phyloP scores from a whole-genome alignment of 2,329 filamentous ascomycete species.

The Diaporthe amygdali region DNA sequence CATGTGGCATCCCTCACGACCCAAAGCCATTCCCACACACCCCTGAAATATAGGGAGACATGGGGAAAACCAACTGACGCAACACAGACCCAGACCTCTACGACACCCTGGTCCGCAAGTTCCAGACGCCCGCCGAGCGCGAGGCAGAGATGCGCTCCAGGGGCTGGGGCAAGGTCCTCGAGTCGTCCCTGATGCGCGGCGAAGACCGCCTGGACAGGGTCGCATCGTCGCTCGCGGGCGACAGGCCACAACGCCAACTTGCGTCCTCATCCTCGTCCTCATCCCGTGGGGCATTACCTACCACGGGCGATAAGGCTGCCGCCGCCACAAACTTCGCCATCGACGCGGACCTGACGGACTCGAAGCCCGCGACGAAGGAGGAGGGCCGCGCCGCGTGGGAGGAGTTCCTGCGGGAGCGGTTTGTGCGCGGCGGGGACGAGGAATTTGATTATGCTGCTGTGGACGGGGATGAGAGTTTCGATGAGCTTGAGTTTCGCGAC shows the following conservation, averaged over 20 bases:
- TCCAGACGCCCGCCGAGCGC: constrained; percentile 75
- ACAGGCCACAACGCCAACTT: constrained; percentile 48
- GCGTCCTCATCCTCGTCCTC: neutral
- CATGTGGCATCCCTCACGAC: neutral
- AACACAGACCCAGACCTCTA: constrained; percentile 76
- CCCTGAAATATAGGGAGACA: no score
- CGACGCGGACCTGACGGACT: constrained; percentile 50
- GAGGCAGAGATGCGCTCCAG: constrained; percentile 74
- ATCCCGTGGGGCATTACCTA: neutral
- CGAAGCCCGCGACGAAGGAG: constrained; percentile 61
- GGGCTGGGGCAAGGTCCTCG: constrained; percentile 79
- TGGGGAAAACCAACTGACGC: neutral
- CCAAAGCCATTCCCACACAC: neutral
- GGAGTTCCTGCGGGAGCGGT: constrained; percentile 74
- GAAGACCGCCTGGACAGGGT: constrained; percentile 76
- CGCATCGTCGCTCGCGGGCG: constrained; percentile 26
- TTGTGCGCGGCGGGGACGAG: constrained; percentile 74
- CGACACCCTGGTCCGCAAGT: constrained; percentile 78
- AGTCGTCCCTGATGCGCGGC: constrained; percentile 77
- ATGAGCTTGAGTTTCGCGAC: constrained; percentile 65
- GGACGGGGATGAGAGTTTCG: constrained; percentile 74
- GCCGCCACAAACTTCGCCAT: constrained; percentile 39
- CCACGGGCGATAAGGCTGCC: neutral
- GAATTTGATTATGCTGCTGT: constrained; percentile 80
- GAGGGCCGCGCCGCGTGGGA: constrained; percentile 74